Conservation (phyloP, 2,329 filamentous ascomycete species). For the Botrytis sinoallii region DNA sequence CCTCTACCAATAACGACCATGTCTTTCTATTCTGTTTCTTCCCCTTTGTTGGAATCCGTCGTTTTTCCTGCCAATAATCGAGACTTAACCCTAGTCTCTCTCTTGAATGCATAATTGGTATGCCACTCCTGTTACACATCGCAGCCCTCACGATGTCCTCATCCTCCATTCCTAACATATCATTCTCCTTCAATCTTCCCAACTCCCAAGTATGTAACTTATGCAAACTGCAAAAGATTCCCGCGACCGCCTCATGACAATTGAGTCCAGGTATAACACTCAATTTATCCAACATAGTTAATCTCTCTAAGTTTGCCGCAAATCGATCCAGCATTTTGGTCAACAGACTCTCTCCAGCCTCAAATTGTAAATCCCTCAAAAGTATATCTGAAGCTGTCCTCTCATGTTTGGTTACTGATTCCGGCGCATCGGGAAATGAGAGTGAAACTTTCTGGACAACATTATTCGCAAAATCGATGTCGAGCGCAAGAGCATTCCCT, state of each 20-base stretch:
- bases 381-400: conserved; percentile 64
- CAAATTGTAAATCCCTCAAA: conserved; percentile 59
- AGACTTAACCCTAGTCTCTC: conserved; percentile 66
- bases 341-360: conserved; percentile 57
- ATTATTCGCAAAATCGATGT: conserved; percentile 60
- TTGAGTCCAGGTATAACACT: conserved; percentile 67
- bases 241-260: conserved; percentile 73
- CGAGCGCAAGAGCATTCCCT: conserved; percentile 57
- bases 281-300: conserved; percentile 68
- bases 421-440: conserved; percentile 57
- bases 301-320: conserved; percentile 65
- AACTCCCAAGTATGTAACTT: conserved; percentile 71
- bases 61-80: conserved; percentile 72
- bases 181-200: conserved; percentile 50
- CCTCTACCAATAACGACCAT: conserved; percentile 69
- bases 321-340: conserved; percentile 71
- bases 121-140: conserved; percentile 68
- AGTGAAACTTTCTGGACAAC: conserved; percentile 61
- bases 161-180: conserved; percentile 46
- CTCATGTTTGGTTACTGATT: conserved; percentile 57
- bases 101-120: conserved; percentile 67
- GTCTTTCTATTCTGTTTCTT: conserved; percentile 42
- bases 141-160: conserved; percentile 36
- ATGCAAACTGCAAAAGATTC: conserved; percentile 67
- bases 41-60: conserved; percentile 44